Base-by-base conservation (phyloP, 2,329 filamentous ascomycete species). In the Trichoderma guizhouense region DNA sequence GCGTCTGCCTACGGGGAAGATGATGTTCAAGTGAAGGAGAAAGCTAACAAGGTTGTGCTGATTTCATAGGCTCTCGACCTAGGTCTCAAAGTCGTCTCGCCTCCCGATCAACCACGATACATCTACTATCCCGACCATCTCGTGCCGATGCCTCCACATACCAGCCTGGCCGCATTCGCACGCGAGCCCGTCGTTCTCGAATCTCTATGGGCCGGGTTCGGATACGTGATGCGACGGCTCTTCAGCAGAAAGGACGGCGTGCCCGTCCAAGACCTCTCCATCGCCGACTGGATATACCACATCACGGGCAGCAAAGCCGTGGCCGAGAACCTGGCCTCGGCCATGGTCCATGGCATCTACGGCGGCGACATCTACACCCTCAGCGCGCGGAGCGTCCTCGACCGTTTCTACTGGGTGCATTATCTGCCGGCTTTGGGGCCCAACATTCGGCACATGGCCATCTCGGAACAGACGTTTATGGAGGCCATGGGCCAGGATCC, bases 101-200 rank as follows among this genome's bases (percentile, higher is more conserved):
- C 67, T 85, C 86, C 68, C 84, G 78, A 77, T 55, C 74, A 76
- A 64, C 76, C 79, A 15, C 92, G 94, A 73, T 98, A 91, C 81
- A 85, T 98, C 72, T 98, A 96, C 86, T 97, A 97, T 78, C 93
- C 93, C 2, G 92, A 97, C 79, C 93, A 91, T 77, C 87, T 83
- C 39, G 80, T 83, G 32, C 69, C 75, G 47, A 74, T 81, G 30
- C 82, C 81, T 2, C 81, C 81, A 3, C 70, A 75, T 26, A 71
- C 75, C 36, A 73, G 72, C 69, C 36, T 81, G 58, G 63, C 76
- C 55, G 72, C 77, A 24, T 75, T 78, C 67, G 64, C 81, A 26
- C 73, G 75, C 61, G 78, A 82, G 72, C 78, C 78, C 21, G 76
- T 83, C 73, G 81, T 81, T 72, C 76, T 77, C 21, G 76, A 81